phyloP scores from a whole-genome alignment of 768 basidiomycete species.

The Calvatia gigantea region DNA sequence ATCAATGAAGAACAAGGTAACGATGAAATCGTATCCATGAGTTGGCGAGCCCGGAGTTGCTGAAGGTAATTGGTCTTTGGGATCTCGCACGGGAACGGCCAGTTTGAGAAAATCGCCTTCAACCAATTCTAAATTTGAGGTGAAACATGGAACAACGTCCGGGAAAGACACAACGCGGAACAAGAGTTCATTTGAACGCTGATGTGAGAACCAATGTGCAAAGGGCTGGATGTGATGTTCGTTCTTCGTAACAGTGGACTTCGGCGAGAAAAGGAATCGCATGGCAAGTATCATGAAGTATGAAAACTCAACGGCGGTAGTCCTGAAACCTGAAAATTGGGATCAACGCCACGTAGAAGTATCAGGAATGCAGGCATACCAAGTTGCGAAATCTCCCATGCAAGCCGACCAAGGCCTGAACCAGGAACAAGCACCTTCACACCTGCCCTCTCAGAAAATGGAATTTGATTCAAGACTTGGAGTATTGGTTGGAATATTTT shows the following conservation, averaged over 20 bases:
- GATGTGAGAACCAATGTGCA: conserved; percentile 70
- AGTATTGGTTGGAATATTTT: conserved; percentile 57
- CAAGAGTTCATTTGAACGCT: conserved; percentile 42
- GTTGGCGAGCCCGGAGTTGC: not conserved
- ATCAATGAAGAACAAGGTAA: conserved; percentile 68
- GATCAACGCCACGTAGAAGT: not conserved
- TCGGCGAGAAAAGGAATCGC: conserved; percentile 51
- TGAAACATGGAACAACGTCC: conserved; percentile 52
- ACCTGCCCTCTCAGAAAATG: conserved; percentile 21
- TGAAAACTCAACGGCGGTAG: conserved; percentile 62
- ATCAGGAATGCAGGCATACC: conserved; percentile 31
- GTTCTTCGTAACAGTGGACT: conserved; percentile 33
- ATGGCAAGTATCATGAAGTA: conserved; percentile 63
- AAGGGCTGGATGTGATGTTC: conserved; percentile 59
- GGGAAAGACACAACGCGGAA: conserved; percentile 58
- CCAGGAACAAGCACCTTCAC: conserved; percentile 60
- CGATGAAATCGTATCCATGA: conserved; percentile 54
- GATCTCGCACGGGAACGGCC: conserved; percentile 17
- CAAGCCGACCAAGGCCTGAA: conserved; percentile 58
- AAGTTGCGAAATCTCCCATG: conserved; percentile 64
- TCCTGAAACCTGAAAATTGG: conserved; percentile 43
- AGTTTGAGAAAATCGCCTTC: conserved; percentile 59
- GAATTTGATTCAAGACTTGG: conserved; percentile 34
- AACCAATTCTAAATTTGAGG: conserved; percentile 37
- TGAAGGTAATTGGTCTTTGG: conserved; percentile 13